Percentiles rank a stretch among this genome's conserved stretches.
phyloP scores from a whole-genome alignment of 768 basidiomycete genomes.

The Podaxis sp. region DNA sequence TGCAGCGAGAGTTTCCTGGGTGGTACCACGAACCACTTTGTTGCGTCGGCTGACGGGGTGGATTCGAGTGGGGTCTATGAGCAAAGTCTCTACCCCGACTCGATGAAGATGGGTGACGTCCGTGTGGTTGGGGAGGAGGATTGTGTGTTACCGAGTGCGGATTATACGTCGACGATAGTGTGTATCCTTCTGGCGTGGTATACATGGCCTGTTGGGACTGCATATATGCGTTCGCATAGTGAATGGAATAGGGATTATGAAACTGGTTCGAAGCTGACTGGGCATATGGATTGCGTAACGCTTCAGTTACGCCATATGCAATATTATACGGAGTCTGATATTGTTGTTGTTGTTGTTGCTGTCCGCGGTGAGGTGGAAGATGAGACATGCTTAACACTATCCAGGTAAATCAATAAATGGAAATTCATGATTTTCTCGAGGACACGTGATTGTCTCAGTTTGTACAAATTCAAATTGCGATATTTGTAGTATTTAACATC shows the following conservation, averaged over 20 bases:
- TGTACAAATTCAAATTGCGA: not conserved
- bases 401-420: not conserved
- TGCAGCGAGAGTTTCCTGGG: constrained; percentile 59
- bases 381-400: not conserved
- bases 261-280: constrained; percentile 21
- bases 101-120: not conserved
- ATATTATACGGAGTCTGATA: not conserved
- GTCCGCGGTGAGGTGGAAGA: not conserved
- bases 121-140: not conserved
- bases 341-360: constrained; percentile 10
- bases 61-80: constrained; percentile 7
- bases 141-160: not conserved
- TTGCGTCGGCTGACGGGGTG: constrained; percentile 9
- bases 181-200: constrained; percentile 11
- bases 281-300: constrained; percentile 11
- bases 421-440: not conserved
- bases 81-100: constrained; percentile 1
- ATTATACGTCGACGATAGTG: constrained; percentile 13
- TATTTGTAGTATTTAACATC: not conserved
- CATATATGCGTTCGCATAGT: constrained; percentile 58
- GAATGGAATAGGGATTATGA: constrained; percentile 37
- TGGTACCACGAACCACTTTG: constrained; percentile 54
- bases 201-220: constrained; percentile 26
- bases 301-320: not conserved
- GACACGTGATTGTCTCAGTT: constrained; percentile 11